These are phyloP conservation scores for Rhytidiadelphus loreus DNA, from an alignment of 225 moss, liverwort and hornwort species.

Conservation along the genomic window DNA sequence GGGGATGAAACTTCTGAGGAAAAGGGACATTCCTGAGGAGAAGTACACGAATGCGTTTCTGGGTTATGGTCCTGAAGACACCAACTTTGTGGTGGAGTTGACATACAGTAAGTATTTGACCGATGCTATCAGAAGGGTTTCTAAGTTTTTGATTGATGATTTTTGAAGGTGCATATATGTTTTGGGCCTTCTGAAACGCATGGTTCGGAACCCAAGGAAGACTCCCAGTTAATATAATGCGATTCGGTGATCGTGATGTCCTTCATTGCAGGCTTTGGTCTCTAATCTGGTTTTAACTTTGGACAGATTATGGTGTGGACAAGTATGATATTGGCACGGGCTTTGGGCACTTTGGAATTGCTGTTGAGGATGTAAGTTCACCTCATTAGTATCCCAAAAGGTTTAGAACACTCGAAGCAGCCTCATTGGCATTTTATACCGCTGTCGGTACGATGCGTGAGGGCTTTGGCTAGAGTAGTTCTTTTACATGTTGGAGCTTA, in stretches of 20 bases:
- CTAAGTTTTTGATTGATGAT: background rate
- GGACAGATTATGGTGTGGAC: slow-evolving; percentile 87
- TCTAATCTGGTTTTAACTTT: background rate
- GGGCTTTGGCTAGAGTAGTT: background rate
- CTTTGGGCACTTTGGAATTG: slow-evolving; percentile 95
- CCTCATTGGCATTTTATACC: background rate
- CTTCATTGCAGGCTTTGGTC: background rate
- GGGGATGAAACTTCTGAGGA: slow-evolving; percentile 94
- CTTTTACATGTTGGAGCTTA: background rate
- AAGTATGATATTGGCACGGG: slow-evolving; percentile 88
- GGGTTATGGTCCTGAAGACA: slow-evolving; percentile 91
- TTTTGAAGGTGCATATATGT: background rate
- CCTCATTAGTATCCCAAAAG: background rate
- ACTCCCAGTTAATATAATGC: background rate
- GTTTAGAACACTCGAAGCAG: background rate
- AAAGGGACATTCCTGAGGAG: slow-evolving; percentile 89
- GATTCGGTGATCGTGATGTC: background rate
- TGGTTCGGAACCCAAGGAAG: background rate
- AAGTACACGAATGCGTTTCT: slow-evolving; percentile 94
- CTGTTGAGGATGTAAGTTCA: slow-evolving; percentile 85
- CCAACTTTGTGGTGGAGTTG: slow-evolving; percentile 92
- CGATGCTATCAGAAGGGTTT: background rate
- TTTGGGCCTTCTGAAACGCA: background rate
- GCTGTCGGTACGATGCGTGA: background rate
- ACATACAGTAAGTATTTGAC: slow-evolving; percentile 64